phyloP scores from a whole-genome alignment of 2,329 filamentous ascomycete genomes.

The Sporothrix euskadiensis region DNA sequence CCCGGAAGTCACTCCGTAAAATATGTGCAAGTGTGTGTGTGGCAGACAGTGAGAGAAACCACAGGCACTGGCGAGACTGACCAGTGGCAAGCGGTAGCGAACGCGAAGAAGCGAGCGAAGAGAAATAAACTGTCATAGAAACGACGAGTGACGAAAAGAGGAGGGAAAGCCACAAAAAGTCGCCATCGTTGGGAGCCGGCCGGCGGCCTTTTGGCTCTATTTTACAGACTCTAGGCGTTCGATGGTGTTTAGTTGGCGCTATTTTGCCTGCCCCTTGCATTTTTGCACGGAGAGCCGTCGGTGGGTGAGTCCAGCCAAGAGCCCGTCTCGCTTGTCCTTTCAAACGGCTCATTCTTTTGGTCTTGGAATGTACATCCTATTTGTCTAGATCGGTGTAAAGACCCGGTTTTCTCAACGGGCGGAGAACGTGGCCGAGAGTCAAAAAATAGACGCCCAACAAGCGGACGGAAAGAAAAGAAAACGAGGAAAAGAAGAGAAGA shows the following conservation, averaged over 20 bases:
- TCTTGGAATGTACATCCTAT: not conserved
- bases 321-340: not conserved
- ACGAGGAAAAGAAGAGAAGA: not conserved
- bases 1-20: not conserved
- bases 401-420: not conserved
- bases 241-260: not conserved
- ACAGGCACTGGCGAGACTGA: no score
- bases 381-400: not conserved
- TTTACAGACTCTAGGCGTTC: not conserved
- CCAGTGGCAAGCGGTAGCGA: not conserved
- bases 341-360: not conserved
- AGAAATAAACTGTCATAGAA: not conserved
- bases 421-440: slow-evolving; percentile 7
- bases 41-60: not conserved
- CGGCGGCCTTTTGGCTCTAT: not conserved
- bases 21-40: not conserved
- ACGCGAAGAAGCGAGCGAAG: not conserved
- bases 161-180: slow-evolving; percentile 7
- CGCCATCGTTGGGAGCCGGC: not conserved
- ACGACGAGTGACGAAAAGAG: not conserved
- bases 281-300: not conserved
- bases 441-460: not conserved
- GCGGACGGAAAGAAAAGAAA: not conserved
- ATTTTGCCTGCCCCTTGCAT: not conserved
- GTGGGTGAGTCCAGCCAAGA: not conserved